phyloP scores from a whole-genome alignment of 352 stramenopile genomes.

The Globisporangium camurandrum region DNA sequence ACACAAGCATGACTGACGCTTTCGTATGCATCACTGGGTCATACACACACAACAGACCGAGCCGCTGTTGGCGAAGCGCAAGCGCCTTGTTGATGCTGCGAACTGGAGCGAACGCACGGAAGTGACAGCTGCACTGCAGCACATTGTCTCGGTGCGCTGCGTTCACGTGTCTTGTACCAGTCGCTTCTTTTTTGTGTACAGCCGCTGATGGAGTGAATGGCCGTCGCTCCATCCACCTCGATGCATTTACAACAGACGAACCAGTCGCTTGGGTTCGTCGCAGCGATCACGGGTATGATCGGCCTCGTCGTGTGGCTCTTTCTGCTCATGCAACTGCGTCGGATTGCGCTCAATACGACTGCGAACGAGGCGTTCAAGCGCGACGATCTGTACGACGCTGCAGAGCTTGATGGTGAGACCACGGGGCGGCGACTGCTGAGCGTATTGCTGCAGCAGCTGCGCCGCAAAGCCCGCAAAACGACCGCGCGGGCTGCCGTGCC shows the following conservation, averaged over 20 bases:
- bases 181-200: neutral
- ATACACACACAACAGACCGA: too few relatives aligned
- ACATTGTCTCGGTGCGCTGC: slow-evolving; percentile 37
- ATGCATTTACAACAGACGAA: slow-evolving; percentile 29
- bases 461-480: slow-evolving; percentile 19
- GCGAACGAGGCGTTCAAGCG: slow-evolving; percentile 83
- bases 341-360: slow-evolving; percentile 64
- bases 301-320: slow-evolving; percentile 61
- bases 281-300: slow-evolving; percentile 51
- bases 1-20: too few relatives aligned
- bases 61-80: slow-evolving; percentile 15
- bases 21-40: too few relatives aligned
- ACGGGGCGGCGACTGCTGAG: slow-evolving; percentile 31
- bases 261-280: slow-evolving; percentile 59
- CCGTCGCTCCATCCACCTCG: neutral
- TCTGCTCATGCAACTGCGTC: slow-evolving; percentile 64
- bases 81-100: neutral
- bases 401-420: slow-evolving; percentile 35
- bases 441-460: slow-evolving; percentile 38
- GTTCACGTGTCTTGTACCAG: neutral
- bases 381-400: slow-evolving; percentile 56
- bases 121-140: slow-evolving; percentile 34
- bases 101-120: slow-evolving; percentile 9
- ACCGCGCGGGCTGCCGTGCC: slow-evolving; percentile 10
- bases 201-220: neutral